Evolutionary conservation across 805 yeast species (phyloP).

Genomic region (Candida nitratophila): DNA sequence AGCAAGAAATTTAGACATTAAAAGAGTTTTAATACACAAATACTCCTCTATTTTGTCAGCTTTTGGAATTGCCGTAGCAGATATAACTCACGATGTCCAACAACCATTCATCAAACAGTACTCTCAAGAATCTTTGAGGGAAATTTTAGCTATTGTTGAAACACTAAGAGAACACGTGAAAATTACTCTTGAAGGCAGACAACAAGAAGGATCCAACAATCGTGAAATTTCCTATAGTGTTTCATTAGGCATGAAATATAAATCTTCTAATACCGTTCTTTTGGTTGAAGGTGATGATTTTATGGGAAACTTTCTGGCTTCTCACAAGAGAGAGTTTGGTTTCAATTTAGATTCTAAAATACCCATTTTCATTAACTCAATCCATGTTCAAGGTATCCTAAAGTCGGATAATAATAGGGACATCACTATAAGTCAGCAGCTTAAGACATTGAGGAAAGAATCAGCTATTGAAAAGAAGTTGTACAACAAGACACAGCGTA

Average conservation of each 20-base stretch:
- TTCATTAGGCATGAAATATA: slow-evolving; percentile 24
- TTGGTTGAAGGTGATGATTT: slow-evolving; percentile 16
- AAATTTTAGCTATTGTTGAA: slow-evolving; percentile 28
- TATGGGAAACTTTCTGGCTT: slow-evolving; percentile 18
- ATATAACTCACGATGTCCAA: slow-evolving; percentile 11
- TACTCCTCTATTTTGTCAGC: slow-evolving; percentile 42
- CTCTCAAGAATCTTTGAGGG: slow-evolving; percentile 7
- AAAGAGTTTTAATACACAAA: slow-evolving; percentile 35
- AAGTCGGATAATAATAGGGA: slow-evolving; percentile 38
- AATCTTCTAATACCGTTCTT: slow-evolving; percentile 35
- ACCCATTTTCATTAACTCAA: slow-evolving; percentile 17
- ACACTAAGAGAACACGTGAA: slow-evolving; percentile 28
- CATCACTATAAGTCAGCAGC: slow-evolving; percentile 37
- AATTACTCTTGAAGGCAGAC: slow-evolving; percentile 32
- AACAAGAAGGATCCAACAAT: slow-evolving; percentile 51
- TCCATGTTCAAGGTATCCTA: slow-evolving; percentile 57
- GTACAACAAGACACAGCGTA: slow-evolving; percentile 16
- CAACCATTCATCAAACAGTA: slow-evolving; percentile 2
- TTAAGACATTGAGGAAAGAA: slow-evolving; percentile 23
- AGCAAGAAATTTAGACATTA: slow-evolving; percentile 34
- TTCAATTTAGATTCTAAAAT: slow-evolving; percentile 16
- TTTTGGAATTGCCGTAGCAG: slow-evolving; percentile 38
- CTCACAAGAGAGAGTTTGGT: slow-evolving; percentile 30
- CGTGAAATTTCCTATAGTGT: slow-evolving; percentile 67
- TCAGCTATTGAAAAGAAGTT: slow-evolving; percentile 31